Base-by-base conservation (phyloP, 495 filamentous ascomycete species). In the Aspergillus coremiiformis region DNA sequence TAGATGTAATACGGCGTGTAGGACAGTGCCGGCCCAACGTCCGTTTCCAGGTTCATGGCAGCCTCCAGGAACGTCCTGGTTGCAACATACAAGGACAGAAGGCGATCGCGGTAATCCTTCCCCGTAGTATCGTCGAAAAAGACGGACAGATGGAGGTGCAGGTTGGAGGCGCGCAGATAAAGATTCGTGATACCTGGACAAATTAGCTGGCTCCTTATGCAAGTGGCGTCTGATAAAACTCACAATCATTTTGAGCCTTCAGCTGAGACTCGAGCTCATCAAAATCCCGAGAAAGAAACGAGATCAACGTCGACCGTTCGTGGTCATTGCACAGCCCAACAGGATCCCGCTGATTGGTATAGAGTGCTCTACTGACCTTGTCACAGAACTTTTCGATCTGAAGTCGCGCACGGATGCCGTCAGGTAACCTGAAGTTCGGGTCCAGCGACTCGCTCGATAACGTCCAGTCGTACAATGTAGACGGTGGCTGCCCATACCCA, bases 391-490 rank as follows among this genome's bases (percentile, higher is more conserved):
- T 79, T 65, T 93, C 89, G 49, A 95, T 89, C 59, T 85, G 80
- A 19, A 94, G 71, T 53, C 87, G 75, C 30, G 79, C 75, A 52
- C 82, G 78, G 15, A 89, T 78, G 47, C 87, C 83, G 1, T 76
- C 70, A 3, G 86, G 79, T 12, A 94, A 68, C 45, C 76, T 80
- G 59, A 85, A 87, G 47, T 80, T 85, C 1, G 78, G 71, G 42
- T 85, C 81, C 32, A 79, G 73, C 5, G 80, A 79, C 17, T 83
- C 79, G 22, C 78, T 76, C 19, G 83, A 81, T 32, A 94, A 64
- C 0, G 89, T 90, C 83, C 87, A 92, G 66, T 94, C 90, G 61
- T 93, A 96, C 11, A 91, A 63, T 5, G 86, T 90, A n/a, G 86
- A 84, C 1, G 90, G 85, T 5, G 90, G 90, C 61, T 95, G 90